Base-by-base conservation (phyloP, 306 rosid species). In the Coriaria nepalensis region DNA sequence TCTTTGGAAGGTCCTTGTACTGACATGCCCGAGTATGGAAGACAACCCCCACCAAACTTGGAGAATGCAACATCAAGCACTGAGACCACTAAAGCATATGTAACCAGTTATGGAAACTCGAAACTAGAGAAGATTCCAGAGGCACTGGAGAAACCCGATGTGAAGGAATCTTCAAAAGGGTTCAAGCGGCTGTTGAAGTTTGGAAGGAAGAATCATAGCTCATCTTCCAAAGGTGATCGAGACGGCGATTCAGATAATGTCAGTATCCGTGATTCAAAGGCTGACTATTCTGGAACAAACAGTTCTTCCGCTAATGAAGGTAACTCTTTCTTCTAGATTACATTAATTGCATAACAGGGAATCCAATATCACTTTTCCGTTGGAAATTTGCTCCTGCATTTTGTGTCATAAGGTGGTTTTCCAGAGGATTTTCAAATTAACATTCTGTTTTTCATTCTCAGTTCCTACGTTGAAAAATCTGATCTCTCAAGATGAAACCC, bases 101-200 rank as follows among this genome's bases (percentile, higher is more conserved):
- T 79, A 61, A 56, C 80, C 10, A 82, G 81, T 53, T 59, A 57
- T 43, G 70, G 93, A 52, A 64, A 76, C 66, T 61, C 63, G 49
- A 72, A 73, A 50, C 86, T 82, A 39, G 96, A 79, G 57, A 81
- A 75, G 78, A 86, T 80, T 64, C 93, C 98, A n/a, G 97, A 84
- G 73, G 50, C 77, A 50, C 10, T 49, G 52, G 98, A 82, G 81
- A 85, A 71, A 70, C 72, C 80, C 60, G 94, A 65, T 58, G 75
- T 50, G 60, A 85, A 79, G 68, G 90, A 92, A 63, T 71, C 92
- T 8, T 53, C 94, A 7, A 86, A 80, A 70, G 98, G 98, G 50
- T 63, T 92, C 49, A 61, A 66, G 64, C 73, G 82, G 42, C 68
- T 86, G 47, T 61, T 85, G 49, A 92, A 75, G 77, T 86, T 92